Percentiles rank a stretch among this genome's conserved stretches.
These are phyloP conservation scores for Malus asiatica DNA, from an alignment of 306 rosid genomes.

Conservation along the genomic window DNA sequence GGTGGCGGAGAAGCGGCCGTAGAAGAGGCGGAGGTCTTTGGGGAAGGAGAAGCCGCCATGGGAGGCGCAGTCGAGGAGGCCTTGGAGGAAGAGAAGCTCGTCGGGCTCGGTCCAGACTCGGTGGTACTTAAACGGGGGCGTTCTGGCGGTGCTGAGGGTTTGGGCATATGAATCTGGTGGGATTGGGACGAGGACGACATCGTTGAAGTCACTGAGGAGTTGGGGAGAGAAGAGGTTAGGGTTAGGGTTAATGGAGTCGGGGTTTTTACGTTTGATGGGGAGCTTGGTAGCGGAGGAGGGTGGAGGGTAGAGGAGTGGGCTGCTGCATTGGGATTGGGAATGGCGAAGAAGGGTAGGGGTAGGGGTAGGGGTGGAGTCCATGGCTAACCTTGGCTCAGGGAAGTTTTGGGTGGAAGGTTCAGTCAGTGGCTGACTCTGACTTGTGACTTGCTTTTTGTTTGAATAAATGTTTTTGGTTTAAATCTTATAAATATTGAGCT, in stretches of 20 bases:
- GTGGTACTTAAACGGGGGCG: conserved; percentile 27
- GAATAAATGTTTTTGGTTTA: too few relatives aligned
- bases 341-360: not conserved
- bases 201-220: not conserved
- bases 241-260: not conserved
- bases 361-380: not conserved
- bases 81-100: conserved; percentile 30
- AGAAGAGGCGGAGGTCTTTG: conserved; percentile 22
- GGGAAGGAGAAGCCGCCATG: conserved; percentile 19
- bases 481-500: too few relatives aligned
- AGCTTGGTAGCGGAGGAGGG: conserved; percentile 21
- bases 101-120: conserved; percentile 31
- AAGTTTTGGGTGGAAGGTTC: not conserved
- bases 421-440: not conserved
- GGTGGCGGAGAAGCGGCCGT: conserved; percentile 23
- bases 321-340: not conserved
- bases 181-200: too few relatives aligned
- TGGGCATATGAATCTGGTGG: too few relatives aligned
- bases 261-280: conserved; percentile 31
- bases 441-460: not conserved
- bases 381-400: not conserved
- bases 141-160: not conserved
- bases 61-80: conserved; percentile 18
- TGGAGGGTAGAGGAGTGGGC: not conserved
- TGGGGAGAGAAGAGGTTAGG: not conserved